These are phyloP conservation scores for Beta lomatogona DNA, from an alignment of 179 eudicot species.

Conservation along the genomic window DNA sequence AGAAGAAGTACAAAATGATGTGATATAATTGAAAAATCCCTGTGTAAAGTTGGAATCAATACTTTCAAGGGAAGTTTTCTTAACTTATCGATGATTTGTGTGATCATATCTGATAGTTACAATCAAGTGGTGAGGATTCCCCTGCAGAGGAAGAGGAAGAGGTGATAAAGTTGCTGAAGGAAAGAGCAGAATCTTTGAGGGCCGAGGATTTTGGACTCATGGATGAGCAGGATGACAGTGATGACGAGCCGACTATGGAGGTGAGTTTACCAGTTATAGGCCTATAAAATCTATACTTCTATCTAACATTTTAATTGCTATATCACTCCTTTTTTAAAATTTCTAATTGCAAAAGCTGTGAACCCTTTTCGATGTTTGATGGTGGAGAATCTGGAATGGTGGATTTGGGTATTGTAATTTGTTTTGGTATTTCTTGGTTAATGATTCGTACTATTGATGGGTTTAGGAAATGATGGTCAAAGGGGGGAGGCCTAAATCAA, in stretches of 20 bases:
- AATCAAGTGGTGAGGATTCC: slow-evolving; percentile 68
- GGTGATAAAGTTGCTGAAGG: slow-evolving; percentile 59
- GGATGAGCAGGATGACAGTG: slow-evolving; percentile 56
- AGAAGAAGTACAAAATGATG: background rate
- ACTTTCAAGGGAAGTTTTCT: background rate
- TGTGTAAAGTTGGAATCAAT: background rate
- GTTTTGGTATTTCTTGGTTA: slow-evolving; percentile 4
- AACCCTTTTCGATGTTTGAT: background rate
- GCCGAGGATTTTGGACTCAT: slow-evolving; percentile 70
- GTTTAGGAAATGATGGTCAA: slow-evolving; percentile 53
- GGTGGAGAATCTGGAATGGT: background rate
- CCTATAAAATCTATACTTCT: background rate
- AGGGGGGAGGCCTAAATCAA: slow-evolving; percentile 50
- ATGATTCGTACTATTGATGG: background rate
- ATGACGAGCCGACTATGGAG: slow-evolving; percentile 78
- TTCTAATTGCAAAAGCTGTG: background rate
- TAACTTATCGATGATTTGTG: slow-evolving; percentile 14
- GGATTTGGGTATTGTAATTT: background rate
- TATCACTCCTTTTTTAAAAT: background rate
- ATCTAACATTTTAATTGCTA: background rate
- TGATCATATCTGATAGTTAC: slow-evolving; percentile 38
- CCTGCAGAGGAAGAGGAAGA: slow-evolving; percentile 74
- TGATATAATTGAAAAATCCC: background rate
- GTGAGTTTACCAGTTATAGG: slow-evolving; percentile 33
- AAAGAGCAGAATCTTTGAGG: slow-evolving; percentile 49